Base-by-base conservation (phyloP, 1,139 yeast species). In the Scheffersomyces illinoinensis region DNA sequence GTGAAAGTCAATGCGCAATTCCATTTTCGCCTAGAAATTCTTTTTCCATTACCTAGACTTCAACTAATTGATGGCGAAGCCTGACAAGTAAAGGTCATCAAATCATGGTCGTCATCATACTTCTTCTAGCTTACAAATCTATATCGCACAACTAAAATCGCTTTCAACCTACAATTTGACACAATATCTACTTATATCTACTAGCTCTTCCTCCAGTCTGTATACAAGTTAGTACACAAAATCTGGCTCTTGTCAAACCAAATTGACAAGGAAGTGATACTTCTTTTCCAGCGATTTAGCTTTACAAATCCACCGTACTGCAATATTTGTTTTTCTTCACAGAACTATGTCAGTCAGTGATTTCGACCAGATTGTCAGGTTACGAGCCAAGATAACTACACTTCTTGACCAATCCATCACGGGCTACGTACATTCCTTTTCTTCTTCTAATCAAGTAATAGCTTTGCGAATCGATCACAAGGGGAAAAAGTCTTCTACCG, bases 371-470 rank as follows among this genome's bases (percentile, higher is more conserved):
- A 71, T 76, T 60, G 71, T 71, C 58, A 68, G 66, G 54, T 69
- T 71, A 59, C 87, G 88, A 67, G 90, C 90, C 60, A 84, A 79
- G 68, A 79, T 89, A 56, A 83, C 85, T 7, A 89, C 90, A 54
- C 76, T 83, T 12, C 75, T 87, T 55, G 93, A 88, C 67, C 81
- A 82, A 53, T 76, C 78, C 12, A 78, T 86, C 57, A 77, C 78
- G 14, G 96, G 96, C 1, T 76, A 82, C 50, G 82, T 90, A 47
- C 88, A 86, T 70, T 83, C 92, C 8, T 87, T 83, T 70, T 85
- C 77, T 5, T 61, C 73, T 10, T 66, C 68, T 12, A 70, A 73
- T 58, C 72, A 69, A 54, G 66, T 75, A 14, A 58, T 72, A 55
- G 66, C 66, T 1, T 63, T 70, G 64, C 71, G 61, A 61, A 66